Conservation (phyloP, 202 grass and related monocot genomes). For the Digitaria exilis region DNA sequence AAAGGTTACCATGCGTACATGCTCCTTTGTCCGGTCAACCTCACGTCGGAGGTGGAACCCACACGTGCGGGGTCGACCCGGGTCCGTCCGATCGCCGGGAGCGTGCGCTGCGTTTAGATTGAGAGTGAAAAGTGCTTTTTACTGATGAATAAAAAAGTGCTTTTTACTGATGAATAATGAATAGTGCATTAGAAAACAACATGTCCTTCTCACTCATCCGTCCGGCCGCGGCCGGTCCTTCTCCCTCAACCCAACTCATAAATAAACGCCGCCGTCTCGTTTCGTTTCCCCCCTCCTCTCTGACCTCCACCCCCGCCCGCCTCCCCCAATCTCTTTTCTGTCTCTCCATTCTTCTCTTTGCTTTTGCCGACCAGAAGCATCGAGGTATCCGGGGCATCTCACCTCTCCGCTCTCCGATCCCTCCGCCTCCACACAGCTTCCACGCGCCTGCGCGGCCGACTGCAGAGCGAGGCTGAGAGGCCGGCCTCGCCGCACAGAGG, state of each 20-base stretch:
- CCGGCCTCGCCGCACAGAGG: neutral
- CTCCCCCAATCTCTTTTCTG: neutral
- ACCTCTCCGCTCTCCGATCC: neutral
- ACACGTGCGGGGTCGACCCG: neutral
- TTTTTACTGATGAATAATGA: too few species aligned
- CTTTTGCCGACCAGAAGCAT: constrained; percentile 26
- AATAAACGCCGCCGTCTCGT: constrained; percentile 32
- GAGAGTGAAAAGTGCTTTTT: too few species aligned
- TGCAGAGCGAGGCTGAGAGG: neutral
- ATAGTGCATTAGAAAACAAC: too few species aligned
- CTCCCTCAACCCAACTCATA: constrained; percentile 23
- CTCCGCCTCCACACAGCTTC: neutral
- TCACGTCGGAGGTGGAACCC: neutral
- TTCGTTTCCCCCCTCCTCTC: neutral
- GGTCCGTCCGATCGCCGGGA: too few species aligned
- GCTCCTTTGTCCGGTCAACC: neutral
- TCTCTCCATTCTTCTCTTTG: neutral
- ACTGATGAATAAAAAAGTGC: too few species aligned
- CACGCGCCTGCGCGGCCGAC: neutral
- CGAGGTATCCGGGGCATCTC: neutral
- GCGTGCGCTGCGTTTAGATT: too few species aligned
- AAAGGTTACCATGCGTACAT: neutral
- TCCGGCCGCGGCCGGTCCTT: constrained; percentile 3
- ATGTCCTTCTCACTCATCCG: too few species aligned
- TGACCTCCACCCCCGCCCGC: neutral